A percentile compares a stretch with the other conserved stretches of the same genome.
These are phyloP conservation scores for Yamadazyma jaroonii DNA, from an alignment of 1,139 yeast species.

Conservation along the genomic window DNA sequence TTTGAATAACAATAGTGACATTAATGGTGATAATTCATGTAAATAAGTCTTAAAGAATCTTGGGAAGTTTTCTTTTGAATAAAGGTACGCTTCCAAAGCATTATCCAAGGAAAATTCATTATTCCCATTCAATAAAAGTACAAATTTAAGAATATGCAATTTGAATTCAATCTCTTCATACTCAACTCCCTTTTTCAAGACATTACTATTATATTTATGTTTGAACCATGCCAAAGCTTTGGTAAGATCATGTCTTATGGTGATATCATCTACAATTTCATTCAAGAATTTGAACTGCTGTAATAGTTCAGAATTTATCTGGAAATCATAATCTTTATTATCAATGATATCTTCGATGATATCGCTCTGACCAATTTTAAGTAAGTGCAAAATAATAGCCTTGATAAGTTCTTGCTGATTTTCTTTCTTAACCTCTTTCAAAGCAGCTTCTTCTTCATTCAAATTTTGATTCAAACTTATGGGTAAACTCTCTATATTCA, in stretches of 20 bases:
- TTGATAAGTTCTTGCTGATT: constrained; percentile 37
- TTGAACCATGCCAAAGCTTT: constrained; percentile 38
- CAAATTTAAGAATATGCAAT: constrained; percentile 60
- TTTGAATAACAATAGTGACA: constrained; percentile 46
- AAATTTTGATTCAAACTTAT: constrained; percentile 4
- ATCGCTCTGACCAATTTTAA: constrained; percentile 43
- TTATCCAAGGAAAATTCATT: constrained; percentile 17
- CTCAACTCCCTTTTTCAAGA: constrained; percentile 1
- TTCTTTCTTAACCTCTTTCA: constrained; percentile 19
- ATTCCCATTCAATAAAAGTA: constrained; percentile 34
- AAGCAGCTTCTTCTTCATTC: constrained; percentile 11
- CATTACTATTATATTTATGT: constrained; percentile 13
- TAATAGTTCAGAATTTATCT: constrained; percentile 24
- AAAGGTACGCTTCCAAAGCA: constrained; percentile 48
- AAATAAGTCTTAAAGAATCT: constrained; percentile 36
- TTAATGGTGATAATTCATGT: constrained; percentile 51
- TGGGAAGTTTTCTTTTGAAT: constrained; percentile 54
- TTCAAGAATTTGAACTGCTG: constrained; percentile 29
- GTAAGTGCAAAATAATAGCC: constrained; percentile 39
- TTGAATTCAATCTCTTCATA: constrained; percentile 49
- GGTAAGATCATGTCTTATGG: constrained; percentile 30
- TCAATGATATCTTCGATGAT: constrained; percentile 30
- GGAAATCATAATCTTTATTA: constrained; percentile 17
- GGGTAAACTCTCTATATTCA: constrained; percentile 33
- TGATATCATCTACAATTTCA: constrained; percentile 36